Evolutionary conservation across 1,139 yeast species (phyloP).

Genomic region (Lodderomyces theae): DNA sequence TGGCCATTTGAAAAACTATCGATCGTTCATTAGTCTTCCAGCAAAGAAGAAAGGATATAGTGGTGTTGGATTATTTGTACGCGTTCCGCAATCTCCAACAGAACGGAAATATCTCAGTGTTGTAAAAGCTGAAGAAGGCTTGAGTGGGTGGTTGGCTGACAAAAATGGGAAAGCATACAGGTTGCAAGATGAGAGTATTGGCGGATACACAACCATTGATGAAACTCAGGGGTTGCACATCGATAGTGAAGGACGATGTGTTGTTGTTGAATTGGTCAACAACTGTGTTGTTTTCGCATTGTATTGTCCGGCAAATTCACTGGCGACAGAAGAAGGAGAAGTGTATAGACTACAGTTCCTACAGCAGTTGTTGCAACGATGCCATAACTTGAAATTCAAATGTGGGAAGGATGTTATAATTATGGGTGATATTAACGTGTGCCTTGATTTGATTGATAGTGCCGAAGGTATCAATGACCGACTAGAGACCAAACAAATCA

Average conservation of each 20-base stretch:
- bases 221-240: slow-evolving; percentile 43
- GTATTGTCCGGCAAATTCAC: slow-evolving; percentile 92
- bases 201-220: slow-evolving; percentile 63
- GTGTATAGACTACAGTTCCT: slow-evolving; percentile 58
- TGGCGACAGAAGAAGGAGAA: slow-evolving; percentile 68
- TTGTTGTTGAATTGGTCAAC: slow-evolving; percentile 67
- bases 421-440: slow-evolving; percentile 85
- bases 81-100: slow-evolving; percentile 34
- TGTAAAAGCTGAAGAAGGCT: slow-evolving; percentile 81
- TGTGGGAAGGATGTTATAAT: slow-evolving; percentile 67
- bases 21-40: slow-evolving; percentile 71
- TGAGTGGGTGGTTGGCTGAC: slow-evolving; percentile 62
- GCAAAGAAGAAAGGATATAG: slow-evolving; percentile 71
- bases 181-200: slow-evolving; percentile 44
- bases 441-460: slow-evolving; percentile 76
- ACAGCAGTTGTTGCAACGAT: slow-evolving; percentile 55
- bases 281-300: slow-evolving; percentile 67
- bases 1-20: slow-evolving; percentile 57
- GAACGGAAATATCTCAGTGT: slow-evolving; percentile 46
- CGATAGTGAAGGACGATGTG: slow-evolving; percentile 83
- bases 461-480: slow-evolving; percentile 64
- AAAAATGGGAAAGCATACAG: slow-evolving; percentile 19
- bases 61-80: slow-evolving; percentile 85
- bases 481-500: slow-evolving; percentile 23
- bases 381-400: slow-evolving; percentile 44